A percentile compares a stretch with the other conserved stretches of the same genome.
Evolutionary conservation across 176 grass and related monocot species (phyloP).

Genomic region (Oryza punctata): DNA sequence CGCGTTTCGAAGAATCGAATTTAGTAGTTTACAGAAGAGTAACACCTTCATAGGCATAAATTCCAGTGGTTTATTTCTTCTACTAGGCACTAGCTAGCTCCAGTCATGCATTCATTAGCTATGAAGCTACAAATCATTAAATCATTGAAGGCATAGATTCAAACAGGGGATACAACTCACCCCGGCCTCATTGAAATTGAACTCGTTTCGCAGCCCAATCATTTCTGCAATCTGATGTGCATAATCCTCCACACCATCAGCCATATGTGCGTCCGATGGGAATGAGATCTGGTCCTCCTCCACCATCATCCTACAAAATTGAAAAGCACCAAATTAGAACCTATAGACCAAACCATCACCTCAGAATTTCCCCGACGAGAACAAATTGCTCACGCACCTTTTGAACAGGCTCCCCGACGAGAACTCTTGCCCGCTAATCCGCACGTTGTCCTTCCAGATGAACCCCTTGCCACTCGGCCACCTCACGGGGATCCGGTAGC

Average conservation of each 20-base stretch:
- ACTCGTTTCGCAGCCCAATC: conserved; percentile 93
- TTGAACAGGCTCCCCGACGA: conserved; percentile 97
- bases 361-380: conserved; percentile 12
- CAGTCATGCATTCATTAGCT: conserved; percentile 10
- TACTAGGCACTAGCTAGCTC: conserved; percentile 4
- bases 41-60: conserved; percentile 8
- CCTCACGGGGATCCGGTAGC: conserved; percentile 80
- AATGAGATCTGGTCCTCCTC: conserved; percentile 99
- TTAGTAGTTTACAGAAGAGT: not conserved
- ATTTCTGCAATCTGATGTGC: conserved; percentile 96
- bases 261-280: conserved; percentile 77
- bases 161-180: conserved; percentile 48
- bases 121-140: not conserved
- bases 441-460: conserved; percentile 98
- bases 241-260: conserved; percentile 95
- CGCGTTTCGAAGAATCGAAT: not conserved
- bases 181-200: conserved; percentile 96
- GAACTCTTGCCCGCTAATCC: conserved; percentile 95
- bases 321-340: conserved; percentile 30
- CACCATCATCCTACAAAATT: conserved; percentile 92
- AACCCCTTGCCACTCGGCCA: conserved; percentile 96
- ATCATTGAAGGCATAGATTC: not conserved
- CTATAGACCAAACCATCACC: conserved; percentile 1
- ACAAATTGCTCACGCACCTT: conserved; percentile 45
- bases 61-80: conserved; percentile 11